Base-by-base conservation (phyloP, 495 filamentous ascomycete species). In the Achaetomiella virescens region DNA sequence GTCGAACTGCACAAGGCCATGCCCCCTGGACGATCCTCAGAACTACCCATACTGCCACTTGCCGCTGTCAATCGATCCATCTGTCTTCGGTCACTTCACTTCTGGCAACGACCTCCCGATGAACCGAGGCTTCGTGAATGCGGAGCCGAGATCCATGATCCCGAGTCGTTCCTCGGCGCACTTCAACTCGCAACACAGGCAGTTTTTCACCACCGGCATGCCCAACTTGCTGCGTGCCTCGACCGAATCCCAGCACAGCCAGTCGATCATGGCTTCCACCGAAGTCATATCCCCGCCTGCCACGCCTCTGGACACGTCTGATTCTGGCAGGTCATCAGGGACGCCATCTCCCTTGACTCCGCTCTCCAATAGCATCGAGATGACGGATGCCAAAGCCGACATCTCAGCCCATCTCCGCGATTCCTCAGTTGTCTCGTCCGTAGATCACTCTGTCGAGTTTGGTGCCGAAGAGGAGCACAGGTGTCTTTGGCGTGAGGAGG, bases 401-500 rank as follows among this genome's bases (percentile, higher is more conserved):
- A 21, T 10, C 52, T 43, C 54, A 24, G 48, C 60, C 6, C 50
- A 52, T 31, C 42, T 38, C 35, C 54, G 63, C 44, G 54, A 58
- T 45, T 53, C 47, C 20, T 62, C 68, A 12, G 36, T 58, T 15
- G 38, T 36, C 21, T 62, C 63, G 1, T 64, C 54, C 14, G 38
- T 29, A 33, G 49, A 50, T 33, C 36, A 44, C 25, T 46, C 48
- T 17, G 35, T 54, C 20, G 40, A 53, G 9, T 1, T 58, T 29
- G 49, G 51, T 18, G 7, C 31, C 48, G 25, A 62, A 7, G 54
- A 62, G n/a, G 60, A 61, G 27, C 63, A 70, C 50, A 53, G 48
- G 47, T 71, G 69, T 52, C 55, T 66, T 17, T 71, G 69, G 69
- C 58, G 67, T 6, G 63, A 68, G 0, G 60, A 62, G 18, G 56